Evolutionary conservation across 2,329 filamentous ascomycete species (phyloP), one percentile per base, ranked within the genome.

Genomic region (Exophiala phaeomuriformis): DNA sequence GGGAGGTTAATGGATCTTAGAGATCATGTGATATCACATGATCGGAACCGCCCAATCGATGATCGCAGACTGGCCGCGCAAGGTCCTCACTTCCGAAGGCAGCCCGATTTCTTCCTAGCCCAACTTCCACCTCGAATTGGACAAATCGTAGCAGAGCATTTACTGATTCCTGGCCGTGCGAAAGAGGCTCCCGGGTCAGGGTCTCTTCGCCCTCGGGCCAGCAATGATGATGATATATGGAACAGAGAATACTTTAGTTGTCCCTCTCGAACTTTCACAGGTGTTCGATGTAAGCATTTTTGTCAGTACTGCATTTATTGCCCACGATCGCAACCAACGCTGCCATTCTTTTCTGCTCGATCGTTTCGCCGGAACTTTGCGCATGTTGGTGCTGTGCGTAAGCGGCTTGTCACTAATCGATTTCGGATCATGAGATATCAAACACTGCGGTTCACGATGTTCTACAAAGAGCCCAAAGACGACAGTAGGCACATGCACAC

Each of bases 381-480:
- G 12, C 36, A 12, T 39, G 10, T 5, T n/a, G 5, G 4, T 41
- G 39, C 28, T 27, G 5, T 28, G 12, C 39, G 12, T 41, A 27
- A 41, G 39, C 12, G 27, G 4, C 39, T 5, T 10, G 39, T 4
- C 10, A 7, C 7, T 41, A 27, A 41, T 41, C 19, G 4, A 27
- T 28, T 27, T 32, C 39, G 47, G 27, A 55, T 45, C 46, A 63
- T 63, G 61, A 59, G 61, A 42, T 63, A 63, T 46, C 61, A 63
- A 55, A 63, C 61, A 3, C 53, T 63, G 45, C 60, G 60, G 41
- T 57, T 63, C 28, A 63, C 61, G 49, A 59, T 58, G 49, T 63
- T 62, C 48, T 63, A 63, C 47, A 62, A 62, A 53, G 58, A 60
- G 30, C 55, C 56, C 4, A 50, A 60, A 29, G 45, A 60, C 33